phyloP scores from a whole-genome alignment of 208 protist species.

The Leishmania major region DNA sequence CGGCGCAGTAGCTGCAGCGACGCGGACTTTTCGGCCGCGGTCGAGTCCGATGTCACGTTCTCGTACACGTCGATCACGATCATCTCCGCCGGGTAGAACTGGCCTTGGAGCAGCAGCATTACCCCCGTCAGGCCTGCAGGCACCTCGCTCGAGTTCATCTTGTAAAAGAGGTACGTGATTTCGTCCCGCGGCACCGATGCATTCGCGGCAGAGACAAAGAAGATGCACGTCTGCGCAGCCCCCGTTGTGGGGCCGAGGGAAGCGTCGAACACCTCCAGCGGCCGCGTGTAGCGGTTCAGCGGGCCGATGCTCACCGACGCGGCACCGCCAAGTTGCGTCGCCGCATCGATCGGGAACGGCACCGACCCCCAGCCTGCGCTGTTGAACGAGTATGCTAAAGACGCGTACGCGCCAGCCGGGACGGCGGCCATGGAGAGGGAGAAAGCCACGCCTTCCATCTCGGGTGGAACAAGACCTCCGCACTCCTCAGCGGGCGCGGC shows the following conservation, averaged over 20 bases:
- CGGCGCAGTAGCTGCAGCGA: conserved; percentile 18
- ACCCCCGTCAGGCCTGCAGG: conserved; percentile 14
- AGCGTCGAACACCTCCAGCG: conserved; percentile 36
- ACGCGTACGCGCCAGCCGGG: conserved; percentile 31
- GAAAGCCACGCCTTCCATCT: conserved; percentile 13
- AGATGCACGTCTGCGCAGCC: conserved; percentile 45
- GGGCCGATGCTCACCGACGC: conserved; percentile 26
- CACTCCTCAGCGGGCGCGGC: conserved; percentile 12
- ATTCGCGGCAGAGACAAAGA: conserved; percentile 40
- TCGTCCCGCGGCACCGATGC: neutral
- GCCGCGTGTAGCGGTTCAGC: conserved; percentile 17
- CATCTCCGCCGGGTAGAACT: conserved; percentile 30
- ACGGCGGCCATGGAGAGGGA: conserved; percentile 17
- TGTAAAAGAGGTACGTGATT: conserved; percentile 41
- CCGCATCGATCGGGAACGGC: conserved; percentile 12
- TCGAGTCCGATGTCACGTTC: neutral
- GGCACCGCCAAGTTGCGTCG: conserved; percentile 15
- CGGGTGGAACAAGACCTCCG: conserved; percentile 18
- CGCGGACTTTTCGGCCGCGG: neutral
- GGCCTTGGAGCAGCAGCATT: conserved; percentile 26
- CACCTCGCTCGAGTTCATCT: conserved; percentile 15
- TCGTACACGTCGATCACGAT: conserved; percentile 34
- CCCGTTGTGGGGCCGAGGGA: conserved; percentile 30
- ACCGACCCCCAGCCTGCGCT: conserved; percentile 17
- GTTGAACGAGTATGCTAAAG: conserved; percentile 22